These are phyloP conservation scores for Chaetomium olivaceum DNA, from an alignment of 2,329 filamentous ascomycete species.

Conservation along the genomic window DNA sequence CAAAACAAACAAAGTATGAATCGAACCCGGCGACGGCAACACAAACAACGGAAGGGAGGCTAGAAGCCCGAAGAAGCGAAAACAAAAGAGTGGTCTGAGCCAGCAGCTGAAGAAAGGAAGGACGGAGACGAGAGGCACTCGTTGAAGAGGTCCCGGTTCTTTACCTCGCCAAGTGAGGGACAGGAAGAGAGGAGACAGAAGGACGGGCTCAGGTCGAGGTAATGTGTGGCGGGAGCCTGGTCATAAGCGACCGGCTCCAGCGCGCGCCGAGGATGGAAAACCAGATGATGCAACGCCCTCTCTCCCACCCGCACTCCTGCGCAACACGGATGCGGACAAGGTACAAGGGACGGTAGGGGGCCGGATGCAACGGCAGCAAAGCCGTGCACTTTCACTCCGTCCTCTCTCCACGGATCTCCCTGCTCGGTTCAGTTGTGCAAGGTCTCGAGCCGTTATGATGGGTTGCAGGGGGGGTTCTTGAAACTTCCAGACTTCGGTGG, in stretches of 20 bases:
- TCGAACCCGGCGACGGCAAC: constrained; percentile 7
- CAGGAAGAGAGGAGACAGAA: constrained; percentile 35
- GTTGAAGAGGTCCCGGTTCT: constrained; percentile 43
- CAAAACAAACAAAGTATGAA: constrained; percentile 10
- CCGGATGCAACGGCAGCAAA: constrained; percentile 23
- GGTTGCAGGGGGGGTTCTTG: constrained; percentile 8
- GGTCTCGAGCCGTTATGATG: constrained; percentile 1
- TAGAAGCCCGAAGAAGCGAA: constrained; percentile 21
- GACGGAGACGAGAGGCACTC: constrained; percentile 42
- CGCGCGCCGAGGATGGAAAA: constrained; percentile 7
- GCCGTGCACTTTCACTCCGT: constrained; percentile 9
- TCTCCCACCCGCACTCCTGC: constrained; percentile 17
- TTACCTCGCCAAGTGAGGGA: constrained; percentile 46
- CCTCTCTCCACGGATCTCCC: constrained; percentile 11
- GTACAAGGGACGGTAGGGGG: constrained; percentile 8
- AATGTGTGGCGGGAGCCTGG: constrained; percentile 29
- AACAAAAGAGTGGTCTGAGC: constrained; percentile 57
- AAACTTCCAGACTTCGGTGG: constrained; percentile 16
- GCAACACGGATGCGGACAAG: constrained; percentile 22
- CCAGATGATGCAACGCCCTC: constrained; percentile 22
- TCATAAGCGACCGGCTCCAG: constrained; percentile 31
- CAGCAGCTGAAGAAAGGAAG: constrained; percentile 56
- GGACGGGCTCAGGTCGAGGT: constrained; percentile 24
- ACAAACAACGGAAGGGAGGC: constrained; percentile 7
- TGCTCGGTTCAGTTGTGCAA: background rate